Base-by-base conservation (phyloP, 192 early-diverging fungal species). In the Entophlyctis luteolus region DNA sequence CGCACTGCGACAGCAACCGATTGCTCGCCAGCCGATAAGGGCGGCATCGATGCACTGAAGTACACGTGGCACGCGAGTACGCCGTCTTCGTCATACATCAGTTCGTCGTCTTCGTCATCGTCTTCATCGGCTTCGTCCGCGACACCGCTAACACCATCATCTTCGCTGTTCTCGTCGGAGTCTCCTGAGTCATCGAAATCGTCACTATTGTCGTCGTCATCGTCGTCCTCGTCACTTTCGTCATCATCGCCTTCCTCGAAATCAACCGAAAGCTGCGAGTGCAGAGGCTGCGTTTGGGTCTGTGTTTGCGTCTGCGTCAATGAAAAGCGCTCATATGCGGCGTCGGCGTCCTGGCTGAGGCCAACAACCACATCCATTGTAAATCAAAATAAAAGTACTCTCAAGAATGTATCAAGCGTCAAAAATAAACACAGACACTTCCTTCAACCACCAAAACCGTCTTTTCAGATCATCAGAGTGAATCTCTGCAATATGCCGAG, bases 51-150 rank as follows among this genome's bases (percentile, higher is more conserved):
- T 8, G 59, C 59, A n/a, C 38, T 25, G 27, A 60, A 60, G 39
- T 46, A 60, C 59, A 60, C 2, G 18, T 60, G 59, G 4, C 37
- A 39, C 37, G 6, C 27, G 18, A 60, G 59, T 5, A 60, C 38
- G 1, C 37, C 59, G 37, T 60, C 59, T 5, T 60, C 59, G 32
- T 35, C 10, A 35, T 20, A 27, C 2, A 16, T 54, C 14, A 22
- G 25, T 28, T 18, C 25, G 29, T 14, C 16, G 18, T 66, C 50
- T 29, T n/a, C 63, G 3, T 66, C 25, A 20, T 10, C 20, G 16
- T 62, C 60, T 48, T 62, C 60, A 20, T 62, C 60, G 16, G 27
- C n/a, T 16, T 66, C 63, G 25, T 54, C 52, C 14, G 52, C 25
- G 16, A 42, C n/a, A 42, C 39, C 59, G 39, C 46, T 42, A 22